Base-by-base conservation (phyloP, 1,284 basidiomycete species). In the Coniophora puteana region DNA sequence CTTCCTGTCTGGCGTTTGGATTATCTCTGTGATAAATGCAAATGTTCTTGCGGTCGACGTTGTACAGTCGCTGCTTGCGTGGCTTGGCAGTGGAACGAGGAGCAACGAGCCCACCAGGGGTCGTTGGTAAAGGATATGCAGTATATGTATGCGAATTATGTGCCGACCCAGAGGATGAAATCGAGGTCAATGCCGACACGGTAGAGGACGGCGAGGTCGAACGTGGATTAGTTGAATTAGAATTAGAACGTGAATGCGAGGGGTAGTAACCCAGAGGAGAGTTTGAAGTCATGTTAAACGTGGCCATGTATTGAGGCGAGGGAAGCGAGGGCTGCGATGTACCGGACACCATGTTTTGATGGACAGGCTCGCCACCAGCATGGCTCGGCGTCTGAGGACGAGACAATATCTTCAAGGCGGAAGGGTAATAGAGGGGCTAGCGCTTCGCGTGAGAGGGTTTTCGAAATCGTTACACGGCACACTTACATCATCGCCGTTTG, bases 21-120 rank as follows among this genome's bases (percentile, higher is more conserved):
- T 87, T 67, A 3, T 78, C 64, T 37, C 71, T 62, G 51, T 80
- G 75, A 62, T 79, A 82, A 30, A 76, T 51, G 55, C 90, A 93
- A 38, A 93, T 92, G n/a, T 71, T 67, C 56, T 83, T 83, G 48
- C 88, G 79, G 55, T 89, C 84, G 30, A 74, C 65, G 53, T 86
- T 86, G 57, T 74, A 78, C 24, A 91, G 74, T 38, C 84, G 80
- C 52, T 80, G 76, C 58, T 88, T 89, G 51, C 75, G 74, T 41
- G 81, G 74, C 52, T 80, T 82, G 20, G 65, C 61, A n/a, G n/a
- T n/a, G n/a, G n/a, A n/a, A 27, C 66, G 62, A n/a, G 61, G 57
- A 11, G 52, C 51, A 44, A 53, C 49, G 5, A 55, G 58, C 12
- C 49, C 54, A 8, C 43, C 51, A 13, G 57, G 52, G 8, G 59